These are phyloP conservation scores for Blastocystis sp. DNA, from an alignment of 352 stramenopile genomes.

Conservation along the genomic window DNA sequence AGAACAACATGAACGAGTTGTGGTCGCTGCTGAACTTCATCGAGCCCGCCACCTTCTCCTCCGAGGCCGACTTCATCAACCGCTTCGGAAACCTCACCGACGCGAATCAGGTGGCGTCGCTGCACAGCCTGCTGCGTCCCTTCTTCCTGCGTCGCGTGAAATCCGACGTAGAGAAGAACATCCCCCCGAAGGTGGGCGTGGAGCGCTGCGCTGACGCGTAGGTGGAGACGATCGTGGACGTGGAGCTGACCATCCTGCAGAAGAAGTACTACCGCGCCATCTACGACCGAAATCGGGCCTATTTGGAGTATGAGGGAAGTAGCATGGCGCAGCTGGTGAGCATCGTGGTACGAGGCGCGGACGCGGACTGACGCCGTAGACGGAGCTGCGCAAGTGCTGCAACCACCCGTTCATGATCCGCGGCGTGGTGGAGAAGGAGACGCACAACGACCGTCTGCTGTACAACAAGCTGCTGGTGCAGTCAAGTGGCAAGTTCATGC, in stretches of 20 bases:
- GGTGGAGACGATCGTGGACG: slow-evolving; percentile 99
- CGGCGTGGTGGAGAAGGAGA: slow-evolving; percentile 95
- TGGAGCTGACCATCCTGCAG: slow-evolving; percentile 99
- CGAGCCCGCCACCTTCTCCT: slow-evolving; percentile 90
- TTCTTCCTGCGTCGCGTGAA: slow-evolving; percentile 99
- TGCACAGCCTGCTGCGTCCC: slow-evolving; percentile 94
- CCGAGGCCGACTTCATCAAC: slow-evolving; percentile 93
- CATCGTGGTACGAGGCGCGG: slow-evolving; percentile 32
- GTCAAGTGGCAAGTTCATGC: slow-evolving; percentile 87
- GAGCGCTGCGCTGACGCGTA: not conserved
- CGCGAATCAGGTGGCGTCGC: slow-evolving; percentile 89
- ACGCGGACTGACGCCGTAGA: slow-evolving; percentile 85
- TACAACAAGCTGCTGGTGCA: slow-evolving; percentile 81
- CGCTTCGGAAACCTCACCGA: slow-evolving; percentile 96
- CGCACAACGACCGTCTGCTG: slow-evolving; percentile 76
- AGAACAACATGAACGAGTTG: slow-evolving; percentile 88
- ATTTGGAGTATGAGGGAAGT: slow-evolving; percentile 80
- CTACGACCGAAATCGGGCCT: slow-evolving; percentile 95
- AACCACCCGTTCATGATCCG: slow-evolving; percentile 98
- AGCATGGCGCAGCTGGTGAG: slow-evolving; percentile 67
- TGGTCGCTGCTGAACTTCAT: slow-evolving; percentile 99
- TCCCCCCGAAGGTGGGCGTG: slow-evolving; percentile 86
- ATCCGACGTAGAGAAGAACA: slow-evolving; percentile 99
- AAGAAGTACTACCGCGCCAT: slow-evolving; percentile 97
- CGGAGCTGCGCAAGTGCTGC: slow-evolving; percentile 99